Conservation (phyloP, 2,329 filamentous ascomycete genomes). For the Colletotrichum gloeosporioides region DNA sequence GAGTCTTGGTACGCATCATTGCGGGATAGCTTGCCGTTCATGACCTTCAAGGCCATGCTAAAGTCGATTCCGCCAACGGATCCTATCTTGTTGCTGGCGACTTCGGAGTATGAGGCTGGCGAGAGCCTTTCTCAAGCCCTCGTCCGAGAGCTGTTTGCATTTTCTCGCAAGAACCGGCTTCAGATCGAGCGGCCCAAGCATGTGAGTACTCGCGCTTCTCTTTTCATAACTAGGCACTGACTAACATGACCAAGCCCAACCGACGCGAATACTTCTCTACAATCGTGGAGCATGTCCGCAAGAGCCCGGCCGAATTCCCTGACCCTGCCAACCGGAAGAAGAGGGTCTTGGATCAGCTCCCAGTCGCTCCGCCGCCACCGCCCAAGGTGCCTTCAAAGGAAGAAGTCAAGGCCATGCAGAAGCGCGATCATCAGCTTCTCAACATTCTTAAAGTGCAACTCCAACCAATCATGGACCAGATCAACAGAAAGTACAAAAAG, state of each 20-base stretch:
- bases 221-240: not conserved
- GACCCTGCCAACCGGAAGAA: constrained; percentile 87
- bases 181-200: constrained; percentile 70
- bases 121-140: constrained; percentile 67
- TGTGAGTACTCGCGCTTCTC: constrained; percentile 43
- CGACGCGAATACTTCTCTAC: constrained; percentile 82
- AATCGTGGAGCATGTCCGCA: constrained; percentile 78
- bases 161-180: constrained; percentile 79
- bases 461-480: constrained; percentile 96
- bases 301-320: constrained; percentile 84
- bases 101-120: constrained; percentile 67
- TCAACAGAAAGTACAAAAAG: constrained; percentile 87
- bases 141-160: constrained; percentile 82
- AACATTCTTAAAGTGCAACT: constrained; percentile 89
- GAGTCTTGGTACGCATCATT: constrained; percentile 81
- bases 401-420: constrained; percentile 80
- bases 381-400: constrained; percentile 74
- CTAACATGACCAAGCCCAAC: constrained; percentile 49
- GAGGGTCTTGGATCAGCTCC: constrained; percentile 78
- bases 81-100: constrained; percentile 85
- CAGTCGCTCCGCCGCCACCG: constrained; percentile 76
- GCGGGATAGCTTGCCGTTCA: constrained; percentile 69
- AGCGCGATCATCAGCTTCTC: constrained; percentile 81
- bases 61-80: constrained; percentile 87
- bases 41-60: constrained; percentile 83